Evolutionary conservation across 2,329 filamentous ascomycete species (phyloP), one percentile per base, ranked within the genome.

Genomic region (Penicillium fuscoglaucum): DNA sequence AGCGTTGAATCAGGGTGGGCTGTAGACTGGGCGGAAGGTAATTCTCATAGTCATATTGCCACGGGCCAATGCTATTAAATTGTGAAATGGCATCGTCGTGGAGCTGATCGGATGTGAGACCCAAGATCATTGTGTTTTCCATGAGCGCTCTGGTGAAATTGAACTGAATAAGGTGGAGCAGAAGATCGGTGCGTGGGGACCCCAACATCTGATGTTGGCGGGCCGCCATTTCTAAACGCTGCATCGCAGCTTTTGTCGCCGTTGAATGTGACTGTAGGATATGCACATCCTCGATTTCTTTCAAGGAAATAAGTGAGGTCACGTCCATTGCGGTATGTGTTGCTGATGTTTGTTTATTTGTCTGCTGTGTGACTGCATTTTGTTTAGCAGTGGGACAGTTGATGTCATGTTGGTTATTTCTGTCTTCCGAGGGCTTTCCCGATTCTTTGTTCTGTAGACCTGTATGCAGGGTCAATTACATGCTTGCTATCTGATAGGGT

Each of bases 81-180:
- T 59, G 61, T 0, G 64, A 67, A 19, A 67, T 55, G 6, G 60
- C 59, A 56, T 66, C 64, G 9, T 66, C 61, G 21, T 66, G 43
- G 17, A 66, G 24, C 15, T 52, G 35, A 3, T 64, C 63, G 1
- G 51, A 45, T 10, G 21, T 60, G n/a, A 66, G 47, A 5, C 57
- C 64, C 6, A 68, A 19, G 2, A 61, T 26, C 10, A 13, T 39
- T 5, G 44, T 61, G n/a, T 68, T 68, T n/a, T 60, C 41, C 24
- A 65, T 48, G 1, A 66, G 49, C 1, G 64, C 64, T 52, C 51
- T 53, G 17, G 48, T 58, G 26, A 66, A 60, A 43, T 68, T 68
- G 19, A 64, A 45, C 43, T 62, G 55, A 10, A 63, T 51, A 2
- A 68, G 46, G 21, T 58, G 35, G 6, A 67, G 58, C 19, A 67